Evolutionary conservation across 345 rosid species (phyloP), one percentile per base, ranked within the genome.

Genomic region (Moricandia arvensis): DNA sequence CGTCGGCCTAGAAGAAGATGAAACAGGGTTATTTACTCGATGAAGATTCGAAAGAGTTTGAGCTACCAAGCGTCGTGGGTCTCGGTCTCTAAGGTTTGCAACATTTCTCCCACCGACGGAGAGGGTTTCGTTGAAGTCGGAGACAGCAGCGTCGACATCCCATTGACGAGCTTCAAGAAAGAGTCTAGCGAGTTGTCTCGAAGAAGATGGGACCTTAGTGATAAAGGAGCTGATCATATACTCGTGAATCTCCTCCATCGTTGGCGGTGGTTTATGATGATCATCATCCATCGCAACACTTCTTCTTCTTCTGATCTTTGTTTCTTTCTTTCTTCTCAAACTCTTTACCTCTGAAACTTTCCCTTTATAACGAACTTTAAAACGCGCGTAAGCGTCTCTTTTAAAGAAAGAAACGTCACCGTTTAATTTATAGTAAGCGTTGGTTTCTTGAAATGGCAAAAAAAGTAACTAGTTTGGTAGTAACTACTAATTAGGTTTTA

Each of bases 121-220:
- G 18, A 24, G 3, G 37, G 74, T 55, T 34, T 77, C 61, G 82
- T 68, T 63, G 85, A 89, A 89, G 71, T 86, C 86, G 4, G 93
- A 86, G 75, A 87, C 87, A 79, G 98, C 97, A 51, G 88, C 71
- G 82, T 86, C 86, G 31, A 88, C 85, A 79, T 91, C 80, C 88
- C 89, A 89, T 64, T 82, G 89, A 79, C 86, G 96, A 72, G 85
- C 82, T 79, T 93, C 97, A 31, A 93, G 82, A 86, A 82, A 86
- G 74, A 86, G 83, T 65, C 31, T 72, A 62, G 96, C 97, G 82
- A 86, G 88, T 63, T 87, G 83, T 55, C 72, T 78, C 61, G 89
- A 68, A 26, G 92, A 83, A n/a, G 97, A 88, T 3, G 93, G 82
- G 80, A 83, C 80, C 77, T 85, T 87, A n/a, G 17, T 47, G 43